Base-by-base conservation (phyloP, 1,139 yeast species). In the Arxiozyma heterogenica region DNA sequence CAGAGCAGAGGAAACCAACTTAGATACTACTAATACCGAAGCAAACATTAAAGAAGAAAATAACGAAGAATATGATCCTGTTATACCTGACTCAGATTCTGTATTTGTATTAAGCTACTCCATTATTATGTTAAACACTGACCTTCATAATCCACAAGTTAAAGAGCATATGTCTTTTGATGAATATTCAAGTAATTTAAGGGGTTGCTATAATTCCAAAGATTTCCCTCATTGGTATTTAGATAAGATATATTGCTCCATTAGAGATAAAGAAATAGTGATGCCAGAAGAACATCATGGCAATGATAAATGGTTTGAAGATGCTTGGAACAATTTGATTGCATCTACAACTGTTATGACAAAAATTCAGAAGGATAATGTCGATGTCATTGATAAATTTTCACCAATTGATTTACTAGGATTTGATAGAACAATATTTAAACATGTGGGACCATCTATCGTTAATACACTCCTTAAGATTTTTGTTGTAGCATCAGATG, bases 251-350 rank as follows among this genome's bases (percentile, higher is more conserved):
- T 94, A 86, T 68, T 74, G 78, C 44, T 86, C 95, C 1, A 91
- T 94, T 55, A 79, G 81, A 59, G 89, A 85, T 54, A 80, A 87
- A 52, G 99, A 94, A 70, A 93, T 93, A 58, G 89, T 94, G 53
- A 88, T 94, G 91, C 98, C 98, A 0, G 98, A 93, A 63, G 99
- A 94, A 66, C 98, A 91, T 64, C 90, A 85, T 64, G 84, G 83
- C 39, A 80, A 86, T 2, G 84, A 83, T 49, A 90, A 86, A 64
- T 86, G 96, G 83, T 93, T 91, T 71, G 98, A 91, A 66, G 93
- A 87, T 65, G 83, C 86, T 20, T 94, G 99, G 99, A 86, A 86
- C 63, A 86, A 87, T 58, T 72, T 89, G 59, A 80, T 91, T 53
- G 80, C 89, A 1, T 68, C 75, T 68, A 82, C 63, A 30, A 67